Conservation (phyloP, 1,139 yeast species). For the Candida pseudoviswanathii region DNA sequence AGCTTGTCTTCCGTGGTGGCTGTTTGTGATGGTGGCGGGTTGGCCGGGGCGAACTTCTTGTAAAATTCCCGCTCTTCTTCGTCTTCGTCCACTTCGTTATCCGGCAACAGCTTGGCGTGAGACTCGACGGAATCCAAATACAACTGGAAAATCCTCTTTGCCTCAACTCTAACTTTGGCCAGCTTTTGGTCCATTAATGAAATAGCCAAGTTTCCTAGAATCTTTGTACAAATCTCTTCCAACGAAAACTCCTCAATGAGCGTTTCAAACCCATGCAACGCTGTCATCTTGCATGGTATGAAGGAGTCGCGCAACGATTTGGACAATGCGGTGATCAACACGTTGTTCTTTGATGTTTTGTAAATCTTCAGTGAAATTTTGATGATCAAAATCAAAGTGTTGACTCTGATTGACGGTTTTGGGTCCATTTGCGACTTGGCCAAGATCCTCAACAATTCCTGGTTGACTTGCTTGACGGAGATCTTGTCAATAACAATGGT, state of each 20-base stretch:
- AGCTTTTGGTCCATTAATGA: conserved; percentile 75
- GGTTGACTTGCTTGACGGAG: conserved; percentile 80
- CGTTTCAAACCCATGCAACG: conserved; percentile 71
- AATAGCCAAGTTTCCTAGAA: conserved; percentile 86
- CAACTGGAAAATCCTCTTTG: conserved; percentile 63
- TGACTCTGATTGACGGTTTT: conserved; percentile 80
- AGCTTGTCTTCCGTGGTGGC: conserved; percentile 3
- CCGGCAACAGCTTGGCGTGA: conserved; percentile 60
- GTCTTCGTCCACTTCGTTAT: conserved; percentile 45
- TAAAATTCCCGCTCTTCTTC: conserved; percentile 39
- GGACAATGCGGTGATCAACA: conserved; percentile 83
- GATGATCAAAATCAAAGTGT: conserved; percentile 77
- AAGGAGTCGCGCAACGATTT: conserved; percentile 82
- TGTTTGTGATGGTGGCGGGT: not conserved
- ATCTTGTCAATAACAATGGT: conserved; percentile 65
- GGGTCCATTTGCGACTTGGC: conserved; percentile 90
- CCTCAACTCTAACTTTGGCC: conserved; percentile 67
- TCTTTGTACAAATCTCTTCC: conserved; percentile 75
- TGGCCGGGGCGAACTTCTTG: conserved; percentile 28
- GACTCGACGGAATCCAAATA: conserved; percentile 66
- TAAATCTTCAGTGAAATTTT: conserved; percentile 69
- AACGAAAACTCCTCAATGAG: conserved; percentile 69
- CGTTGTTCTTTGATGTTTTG: conserved; percentile 61
- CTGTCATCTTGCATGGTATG: conserved; percentile 74
- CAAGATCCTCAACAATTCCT: conserved; percentile 75